Evolutionary conservation across 2,329 filamentous ascomycete species (phyloP).

Genomic region (Achaetomium macrosporum): DNA sequence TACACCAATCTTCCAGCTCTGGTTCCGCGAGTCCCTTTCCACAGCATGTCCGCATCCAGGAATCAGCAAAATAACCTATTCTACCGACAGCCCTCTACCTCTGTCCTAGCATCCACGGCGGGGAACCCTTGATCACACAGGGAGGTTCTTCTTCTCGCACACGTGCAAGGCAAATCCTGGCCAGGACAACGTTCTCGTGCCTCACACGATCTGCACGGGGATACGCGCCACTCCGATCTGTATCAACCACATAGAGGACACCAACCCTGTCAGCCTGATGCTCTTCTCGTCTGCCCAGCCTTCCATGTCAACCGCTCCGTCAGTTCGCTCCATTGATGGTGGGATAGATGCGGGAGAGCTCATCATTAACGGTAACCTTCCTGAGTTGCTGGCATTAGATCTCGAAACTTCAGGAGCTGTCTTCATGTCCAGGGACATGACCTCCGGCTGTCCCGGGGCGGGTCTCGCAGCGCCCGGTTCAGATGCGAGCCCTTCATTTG

Average conservation of each 20-base stretch:
- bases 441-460: conserved; percentile 42
- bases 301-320: background rate
- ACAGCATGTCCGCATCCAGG: background rate
- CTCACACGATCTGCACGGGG: conserved; percentile 19
- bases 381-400: conserved; percentile 51
- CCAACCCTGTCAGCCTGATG: conserved; percentile 12
- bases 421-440: conserved; percentile 48
- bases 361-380: conserved; percentile 41
- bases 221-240: conserved; percentile 21
- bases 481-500: conserved; percentile 10
- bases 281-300: conserved; percentile 5
- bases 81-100: background rate
- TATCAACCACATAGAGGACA: conserved; percentile 19
- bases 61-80: background rate
- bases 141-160: conserved; percentile 12
- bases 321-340: background rate
- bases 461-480: conserved; percentile 29
- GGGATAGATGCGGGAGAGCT: conserved; percentile 12
- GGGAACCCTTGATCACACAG: conserved; percentile 19
- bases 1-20: conserved; percentile 4
- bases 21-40: background rate
- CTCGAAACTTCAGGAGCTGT: conserved; percentile 43
- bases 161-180: background rate
- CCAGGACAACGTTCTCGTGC: conserved; percentile 7
- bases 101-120: conserved; percentile 8